phyloP scores from a whole-genome alignment of 352 stramenopile genomes.

The Pythium monospermum region DNA sequence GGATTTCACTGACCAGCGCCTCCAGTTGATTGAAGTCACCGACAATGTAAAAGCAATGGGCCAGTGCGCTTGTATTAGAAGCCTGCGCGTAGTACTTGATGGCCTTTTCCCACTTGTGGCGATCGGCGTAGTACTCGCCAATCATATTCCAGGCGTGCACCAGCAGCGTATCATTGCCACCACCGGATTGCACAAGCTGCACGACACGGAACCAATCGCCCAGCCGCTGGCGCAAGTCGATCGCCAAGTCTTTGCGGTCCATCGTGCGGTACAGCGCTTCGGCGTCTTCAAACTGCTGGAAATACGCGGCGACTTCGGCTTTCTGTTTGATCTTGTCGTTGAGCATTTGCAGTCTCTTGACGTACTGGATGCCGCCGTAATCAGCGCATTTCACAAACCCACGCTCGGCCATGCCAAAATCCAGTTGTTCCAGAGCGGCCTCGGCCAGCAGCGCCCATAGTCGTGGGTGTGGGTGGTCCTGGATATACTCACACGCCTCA shows the following conservation, averaged over 20 bases:
- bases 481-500: conserved; percentile 79
- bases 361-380: conserved; percentile 92
- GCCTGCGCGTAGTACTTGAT: conserved; percentile 90
- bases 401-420: conserved; percentile 90
- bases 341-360: conserved; percentile 85
- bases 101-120: conserved; percentile 91
- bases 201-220: conserved; percentile 93
- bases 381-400: conserved; percentile 90
- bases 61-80: conserved; percentile 68
- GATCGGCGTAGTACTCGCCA: conserved; percentile 88
- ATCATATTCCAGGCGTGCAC: conserved; percentile 85
- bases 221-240: conserved; percentile 85
- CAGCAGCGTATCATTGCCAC: conserved; percentile 78
- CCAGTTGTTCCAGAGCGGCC: conserved; percentile 83
- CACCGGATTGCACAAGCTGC: conserved; percentile 71
- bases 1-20: conserved; percentile 78
- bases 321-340: conserved; percentile 90
- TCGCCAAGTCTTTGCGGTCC: conserved; percentile 91
- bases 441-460: conserved; percentile 88
- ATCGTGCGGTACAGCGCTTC: conserved; percentile 91
- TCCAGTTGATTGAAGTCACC: conserved; percentile 88
- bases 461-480: conserved; percentile 79
- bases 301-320: conserved; percentile 87
- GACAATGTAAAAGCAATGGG: conserved; percentile 89
- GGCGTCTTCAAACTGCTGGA: conserved; percentile 91